Conservation (phyloP, 2,329 filamentous ascomycete genomes). For the Monilinia aucupariae region DNA sequence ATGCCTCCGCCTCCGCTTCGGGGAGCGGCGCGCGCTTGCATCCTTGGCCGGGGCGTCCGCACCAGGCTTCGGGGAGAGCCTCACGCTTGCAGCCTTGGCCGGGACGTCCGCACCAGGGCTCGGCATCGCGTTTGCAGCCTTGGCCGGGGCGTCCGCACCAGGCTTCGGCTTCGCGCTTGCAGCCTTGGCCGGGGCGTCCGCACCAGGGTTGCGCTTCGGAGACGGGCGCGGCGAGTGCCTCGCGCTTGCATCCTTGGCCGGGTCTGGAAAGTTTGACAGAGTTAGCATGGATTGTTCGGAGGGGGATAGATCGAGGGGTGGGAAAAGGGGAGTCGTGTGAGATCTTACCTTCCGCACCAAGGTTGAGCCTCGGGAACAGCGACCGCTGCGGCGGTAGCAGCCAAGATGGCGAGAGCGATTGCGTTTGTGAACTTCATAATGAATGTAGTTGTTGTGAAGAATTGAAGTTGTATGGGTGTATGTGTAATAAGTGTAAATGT, state of each 20-base stretch:
- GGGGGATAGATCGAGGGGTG: background rate
- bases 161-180: constrained; percentile 19
- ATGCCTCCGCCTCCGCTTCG: background rate
- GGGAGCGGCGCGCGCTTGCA: constrained; percentile 10
- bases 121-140: constrained; percentile 16
- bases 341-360: constrained; percentile 6
- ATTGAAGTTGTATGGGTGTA: background rate
- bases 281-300: background rate
- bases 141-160: constrained; percentile 19
- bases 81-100: constrained; percentile 18
- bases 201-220: constrained; percentile 13
- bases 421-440: constrained; percentile 19
- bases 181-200: constrained; percentile 7
- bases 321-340: background rate
- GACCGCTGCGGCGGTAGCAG: constrained; percentile 11
- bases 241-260: constrained; percentile 13
- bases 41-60: constrained; percentile 12
- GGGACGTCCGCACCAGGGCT: constrained; percentile 22
- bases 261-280: background rate
- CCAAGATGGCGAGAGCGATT: constrained; percentile 14
- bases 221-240: background rate
- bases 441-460: constrained; percentile 7
- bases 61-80: constrained; percentile 6
- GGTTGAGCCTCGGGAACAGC: constrained; percentile 15
- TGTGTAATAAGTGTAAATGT: background rate